phyloP scores from a whole-genome alignment of 805 yeast species.

The Suhomyces faveliae region DNA sequence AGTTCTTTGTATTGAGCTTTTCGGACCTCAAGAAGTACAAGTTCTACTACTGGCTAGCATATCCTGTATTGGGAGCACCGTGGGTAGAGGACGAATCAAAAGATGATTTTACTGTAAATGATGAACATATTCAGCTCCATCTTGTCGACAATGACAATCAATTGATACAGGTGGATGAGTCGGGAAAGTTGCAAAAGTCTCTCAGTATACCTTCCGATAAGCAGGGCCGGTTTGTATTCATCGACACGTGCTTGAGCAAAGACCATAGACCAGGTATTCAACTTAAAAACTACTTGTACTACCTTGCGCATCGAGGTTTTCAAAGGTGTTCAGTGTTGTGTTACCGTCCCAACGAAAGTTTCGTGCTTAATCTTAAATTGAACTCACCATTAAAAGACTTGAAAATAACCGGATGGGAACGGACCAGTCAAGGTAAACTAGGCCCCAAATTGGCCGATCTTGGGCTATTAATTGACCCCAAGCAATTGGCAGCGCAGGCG shows the following conservation, averaged over 20 bases:
- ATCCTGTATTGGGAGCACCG: constrained; percentile 59
- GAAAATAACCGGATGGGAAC: constrained; percentile 85
- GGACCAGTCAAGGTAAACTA: constrained; percentile 67
- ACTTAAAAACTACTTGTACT: constrained; percentile 56
- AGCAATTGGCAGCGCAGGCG: constrained; percentile 83
- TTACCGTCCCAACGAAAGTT: constrained; percentile 21
- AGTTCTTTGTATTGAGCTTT: constrained; percentile 52
- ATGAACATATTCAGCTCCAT: background rate
- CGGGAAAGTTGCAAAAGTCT: background rate
- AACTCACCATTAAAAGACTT: background rate
- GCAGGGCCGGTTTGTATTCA: constrained; percentile 24
- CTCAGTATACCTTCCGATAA: background rate
- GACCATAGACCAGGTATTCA: constrained; percentile 47
- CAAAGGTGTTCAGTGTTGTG: constrained; percentile 20
- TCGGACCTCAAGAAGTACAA: constrained; percentile 88
- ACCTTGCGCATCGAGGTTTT: constrained; percentile 33
- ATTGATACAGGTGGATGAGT: background rate
- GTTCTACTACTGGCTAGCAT: constrained; percentile 87
- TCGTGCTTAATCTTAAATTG: constrained; percentile 32
- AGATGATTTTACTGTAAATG: background rate
- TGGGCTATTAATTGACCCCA: constrained; percentile 77
- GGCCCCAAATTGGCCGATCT: constrained; percentile 84
- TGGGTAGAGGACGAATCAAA: constrained; percentile 37
- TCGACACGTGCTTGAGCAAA: constrained; percentile 31
- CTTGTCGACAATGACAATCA: background rate